Conservation (phyloP, 139 green algal genomes). For the Coelastrella sp. region DNA sequence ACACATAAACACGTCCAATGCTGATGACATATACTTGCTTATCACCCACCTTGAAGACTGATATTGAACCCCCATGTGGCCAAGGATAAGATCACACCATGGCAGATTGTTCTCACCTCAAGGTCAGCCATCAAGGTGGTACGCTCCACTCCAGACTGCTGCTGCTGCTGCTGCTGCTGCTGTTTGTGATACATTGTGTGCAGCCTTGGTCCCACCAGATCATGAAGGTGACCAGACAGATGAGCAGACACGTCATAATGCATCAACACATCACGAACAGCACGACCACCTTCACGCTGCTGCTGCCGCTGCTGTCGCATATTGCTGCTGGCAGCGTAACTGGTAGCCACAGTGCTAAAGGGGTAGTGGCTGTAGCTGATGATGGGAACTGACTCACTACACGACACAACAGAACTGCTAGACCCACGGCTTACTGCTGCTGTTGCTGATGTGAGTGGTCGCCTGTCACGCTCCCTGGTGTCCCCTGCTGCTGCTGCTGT, state of each 20-base stretch:
- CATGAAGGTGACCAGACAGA: conserved; percentile 34
- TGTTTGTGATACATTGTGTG: conserved; percentile 18
- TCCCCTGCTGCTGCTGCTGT: not conserved
- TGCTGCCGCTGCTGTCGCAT: not conserved
- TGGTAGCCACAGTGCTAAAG: conserved; percentile 24
- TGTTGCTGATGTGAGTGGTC: not conserved
- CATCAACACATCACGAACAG: conserved; percentile 6
- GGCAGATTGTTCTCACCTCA: conserved; percentile 3
- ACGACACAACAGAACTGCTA: not conserved
- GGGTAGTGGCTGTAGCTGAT: conserved; percentile 43
- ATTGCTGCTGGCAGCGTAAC: not conserved
- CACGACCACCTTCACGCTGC: not conserved
- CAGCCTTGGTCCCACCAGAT: conserved; percentile 4
- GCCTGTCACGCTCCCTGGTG: not conserved
- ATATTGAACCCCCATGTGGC: not conserved
- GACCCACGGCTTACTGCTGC: not conserved
- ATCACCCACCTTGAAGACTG: no score
- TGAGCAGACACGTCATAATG: conserved; percentile 33
- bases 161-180: not conserved
- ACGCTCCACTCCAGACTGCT: no score
- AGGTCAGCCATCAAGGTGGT: conserved; percentile 29
- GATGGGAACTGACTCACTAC: not conserved
- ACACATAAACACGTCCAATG: not conserved
- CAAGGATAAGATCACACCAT: not conserved
- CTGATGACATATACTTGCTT: no score